Evolutionary conservation across 495 filamentous ascomycete species (phyloP).

Genomic region (Lepidopterella palustris): DNA sequence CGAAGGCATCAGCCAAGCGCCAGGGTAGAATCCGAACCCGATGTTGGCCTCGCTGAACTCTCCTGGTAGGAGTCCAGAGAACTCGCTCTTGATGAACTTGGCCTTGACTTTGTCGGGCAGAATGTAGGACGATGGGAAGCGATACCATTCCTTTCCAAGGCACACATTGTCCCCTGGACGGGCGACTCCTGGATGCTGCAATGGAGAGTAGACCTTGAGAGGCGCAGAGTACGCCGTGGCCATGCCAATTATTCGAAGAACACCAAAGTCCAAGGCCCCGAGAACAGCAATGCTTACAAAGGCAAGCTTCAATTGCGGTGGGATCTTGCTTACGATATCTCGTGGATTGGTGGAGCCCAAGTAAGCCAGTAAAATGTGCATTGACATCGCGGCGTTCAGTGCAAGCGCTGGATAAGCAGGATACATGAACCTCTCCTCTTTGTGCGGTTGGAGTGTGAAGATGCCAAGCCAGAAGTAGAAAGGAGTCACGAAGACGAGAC

Average conservation of each 20-base stretch:
- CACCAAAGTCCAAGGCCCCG: slow-evolving; percentile 53
- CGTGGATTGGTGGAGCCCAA: slow-evolving; percentile 63
- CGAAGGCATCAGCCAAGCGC: slow-evolving; percentile 68
- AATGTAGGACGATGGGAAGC: slow-evolving; percentile 90
- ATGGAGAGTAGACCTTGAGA: slow-evolving; percentile 61
- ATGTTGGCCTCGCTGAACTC: slow-evolving; percentile 71
- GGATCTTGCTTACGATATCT: slow-evolving; percentile 59
- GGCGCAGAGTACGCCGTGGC: slow-evolving; percentile 82
- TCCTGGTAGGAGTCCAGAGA: slow-evolving; percentile 82
- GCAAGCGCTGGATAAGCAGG: slow-evolving; percentile 87
- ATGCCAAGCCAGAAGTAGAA: slow-evolving; percentile 94
- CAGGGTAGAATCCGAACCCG: slow-evolving; percentile 57
- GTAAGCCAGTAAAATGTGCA: slow-evolving; percentile 69
- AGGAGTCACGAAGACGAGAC: slow-evolving; percentile 67
- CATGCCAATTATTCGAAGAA: slow-evolving; percentile 72
- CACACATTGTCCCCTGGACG: slow-evolving; percentile 66
- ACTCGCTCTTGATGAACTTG: slow-evolving; percentile 85
- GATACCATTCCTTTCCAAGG: slow-evolving; percentile 97
- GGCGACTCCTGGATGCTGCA: slow-evolving; percentile 45
- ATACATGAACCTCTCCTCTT: slow-evolving; percentile 99
- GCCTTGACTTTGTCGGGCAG: slow-evolving; percentile 71
- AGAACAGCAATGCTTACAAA: slow-evolving; percentile 51
- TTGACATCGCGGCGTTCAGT: slow-evolving; percentile 80
- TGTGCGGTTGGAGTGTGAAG: slow-evolving; percentile 89
- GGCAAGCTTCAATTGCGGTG: slow-evolving; percentile 59